Conservation (phyloP, 2,329 filamentous ascomycete species). For the Didymella sp. region DNA sequence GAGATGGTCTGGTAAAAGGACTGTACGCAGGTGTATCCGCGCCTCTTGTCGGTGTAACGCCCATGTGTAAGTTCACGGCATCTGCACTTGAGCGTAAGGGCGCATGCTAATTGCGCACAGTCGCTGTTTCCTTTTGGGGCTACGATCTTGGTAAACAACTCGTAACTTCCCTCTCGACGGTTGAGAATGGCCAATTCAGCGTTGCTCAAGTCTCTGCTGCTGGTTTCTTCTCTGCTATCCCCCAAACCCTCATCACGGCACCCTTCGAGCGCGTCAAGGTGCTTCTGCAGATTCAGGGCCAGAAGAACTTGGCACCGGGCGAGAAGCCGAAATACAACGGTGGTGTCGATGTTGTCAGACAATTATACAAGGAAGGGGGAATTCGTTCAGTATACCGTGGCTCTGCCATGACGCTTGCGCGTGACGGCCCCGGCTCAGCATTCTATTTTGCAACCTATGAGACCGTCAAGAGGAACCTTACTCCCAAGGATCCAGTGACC, state of each 20-base stretch:
- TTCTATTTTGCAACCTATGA: constrained; percentile 99
- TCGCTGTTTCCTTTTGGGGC: constrained; percentile 76
- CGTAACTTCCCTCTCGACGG: constrained; percentile 71
- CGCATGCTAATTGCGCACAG: constrained; percentile 46
- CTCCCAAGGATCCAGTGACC: constrained; percentile 74
- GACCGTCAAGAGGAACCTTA: constrained; percentile 86
- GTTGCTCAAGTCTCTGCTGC: constrained; percentile 89
- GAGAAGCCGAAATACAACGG: constrained; percentile 93
- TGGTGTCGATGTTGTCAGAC: constrained; percentile 86
- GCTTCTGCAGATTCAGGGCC: constrained; percentile 95
- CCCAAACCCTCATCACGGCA: constrained; percentile 97
- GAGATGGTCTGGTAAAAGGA: constrained; percentile 79
- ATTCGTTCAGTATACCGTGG: constrained; percentile 92
- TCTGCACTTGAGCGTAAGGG: not conserved
- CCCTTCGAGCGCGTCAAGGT: constrained; percentile 99
- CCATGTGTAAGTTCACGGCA: constrained; percentile 79
- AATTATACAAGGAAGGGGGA: constrained; percentile 91
- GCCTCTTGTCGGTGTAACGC: constrained; percentile 92
- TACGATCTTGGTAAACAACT: constrained; percentile 95
- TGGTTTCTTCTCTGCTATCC: constrained; percentile 93
- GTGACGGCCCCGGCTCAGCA: constrained; percentile 90
- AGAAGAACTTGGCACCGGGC: constrained; percentile 82
- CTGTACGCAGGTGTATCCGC: constrained; percentile 97
- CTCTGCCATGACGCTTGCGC: constrained; percentile 85
- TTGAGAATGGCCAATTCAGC: constrained; percentile 73